A percentile compares a stretch with the other conserved stretches of the same genome.
Evolutionary conservation across 768 basidiomycete species (phyloP).

Genomic region (Pulveroboletus frians): DNA sequence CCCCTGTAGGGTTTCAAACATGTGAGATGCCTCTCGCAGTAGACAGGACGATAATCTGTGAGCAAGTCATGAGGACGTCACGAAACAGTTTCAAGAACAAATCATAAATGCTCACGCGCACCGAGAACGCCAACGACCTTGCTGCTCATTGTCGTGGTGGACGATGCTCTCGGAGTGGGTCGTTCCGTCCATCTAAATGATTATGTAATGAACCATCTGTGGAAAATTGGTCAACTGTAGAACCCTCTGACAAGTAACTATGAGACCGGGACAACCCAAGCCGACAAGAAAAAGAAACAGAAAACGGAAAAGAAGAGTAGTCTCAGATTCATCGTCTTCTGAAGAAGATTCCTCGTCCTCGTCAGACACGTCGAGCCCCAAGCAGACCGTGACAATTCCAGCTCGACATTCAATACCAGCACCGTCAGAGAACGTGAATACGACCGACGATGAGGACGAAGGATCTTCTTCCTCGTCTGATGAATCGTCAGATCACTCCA

Average conservation of each 20-base stretch:
- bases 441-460: conserved; percentile 7
- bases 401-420: conserved; percentile 1
- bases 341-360: conserved; percentile 26
- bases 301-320: conserved; percentile 51
- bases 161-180: background rate
- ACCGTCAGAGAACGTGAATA: background rate
- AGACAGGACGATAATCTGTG: conserved; percentile 7
- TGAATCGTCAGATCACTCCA: conserved; percentile 4
- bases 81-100: background rate
- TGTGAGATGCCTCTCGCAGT: conserved; percentile 1
- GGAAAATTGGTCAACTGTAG: background rate
- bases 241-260: background rate
- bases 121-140: conserved; percentile 29
- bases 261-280: conserved; percentile 31
- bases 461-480: conserved; percentile 19
- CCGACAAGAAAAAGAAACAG: conserved; percentile 42
- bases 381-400: conserved; percentile 9
- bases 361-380: conserved; percentile 10
- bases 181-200: background rate
- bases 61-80: conserved; percentile 7
- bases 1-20: conserved; percentile 48
- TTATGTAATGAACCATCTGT: background rate
- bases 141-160: conserved; percentile 17
- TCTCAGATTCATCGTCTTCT: conserved; percentile 40
- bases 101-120: conserved; percentile 21